A percentile compares a stretch with the other conserved stretches of the same genome.
These are phyloP conservation scores for Mycena citricolor DNA, from an alignment of 1,284 basidiomycete genomes.

Conservation along the genomic window DNA sequence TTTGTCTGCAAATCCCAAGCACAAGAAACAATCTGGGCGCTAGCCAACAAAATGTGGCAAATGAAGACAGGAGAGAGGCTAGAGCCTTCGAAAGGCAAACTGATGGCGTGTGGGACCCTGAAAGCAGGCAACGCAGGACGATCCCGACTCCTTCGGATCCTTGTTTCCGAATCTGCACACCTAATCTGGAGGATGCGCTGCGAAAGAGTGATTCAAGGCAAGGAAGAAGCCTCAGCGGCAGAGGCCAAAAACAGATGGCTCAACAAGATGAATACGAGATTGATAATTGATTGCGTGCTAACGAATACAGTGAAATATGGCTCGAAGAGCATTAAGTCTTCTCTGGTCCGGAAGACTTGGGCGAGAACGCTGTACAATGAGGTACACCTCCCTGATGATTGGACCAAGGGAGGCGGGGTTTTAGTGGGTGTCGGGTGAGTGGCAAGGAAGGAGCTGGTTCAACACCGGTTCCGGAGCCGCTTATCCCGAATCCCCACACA, in stretches of 20 bases:
- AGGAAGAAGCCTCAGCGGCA: constrained; percentile 11
- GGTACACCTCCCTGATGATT: constrained; percentile 8
- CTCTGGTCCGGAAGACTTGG: constrained; percentile 10
- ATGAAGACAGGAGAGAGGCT: constrained; percentile 7
- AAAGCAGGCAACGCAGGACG: neutral
- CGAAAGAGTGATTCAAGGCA: constrained; percentile 6
- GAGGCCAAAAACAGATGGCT: constrained; percentile 16
- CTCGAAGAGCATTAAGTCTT: neutral
- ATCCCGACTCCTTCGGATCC: constrained; percentile 8
- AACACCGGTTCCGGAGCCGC: no score
- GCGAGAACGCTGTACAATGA: neutral
- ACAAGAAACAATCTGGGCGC: constrained; percentile 19
- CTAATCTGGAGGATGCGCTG: constrained; percentile 18
- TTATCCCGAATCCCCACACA: neutral
- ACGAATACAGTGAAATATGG: constrained; percentile 7
- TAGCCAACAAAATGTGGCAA: constrained; percentile 17
- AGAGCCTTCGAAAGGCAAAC: neutral
- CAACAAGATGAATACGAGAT: neutral
- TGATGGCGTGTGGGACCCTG: constrained; percentile 1
- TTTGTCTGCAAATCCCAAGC: constrained; percentile 7
- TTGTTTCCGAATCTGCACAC: constrained; percentile 14
- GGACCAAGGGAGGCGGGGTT: constrained; percentile 13
- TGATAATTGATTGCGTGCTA: constrained; percentile 6
- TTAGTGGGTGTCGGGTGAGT: constrained; percentile 17
- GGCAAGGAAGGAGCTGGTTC: no score